Percentiles rank a stretch among this genome's conserved stretches.
These are phyloP conservation scores for Dentipellis fragilis DNA, from an alignment of 768 basidiomycete genomes.

Conservation along the genomic window DNA sequence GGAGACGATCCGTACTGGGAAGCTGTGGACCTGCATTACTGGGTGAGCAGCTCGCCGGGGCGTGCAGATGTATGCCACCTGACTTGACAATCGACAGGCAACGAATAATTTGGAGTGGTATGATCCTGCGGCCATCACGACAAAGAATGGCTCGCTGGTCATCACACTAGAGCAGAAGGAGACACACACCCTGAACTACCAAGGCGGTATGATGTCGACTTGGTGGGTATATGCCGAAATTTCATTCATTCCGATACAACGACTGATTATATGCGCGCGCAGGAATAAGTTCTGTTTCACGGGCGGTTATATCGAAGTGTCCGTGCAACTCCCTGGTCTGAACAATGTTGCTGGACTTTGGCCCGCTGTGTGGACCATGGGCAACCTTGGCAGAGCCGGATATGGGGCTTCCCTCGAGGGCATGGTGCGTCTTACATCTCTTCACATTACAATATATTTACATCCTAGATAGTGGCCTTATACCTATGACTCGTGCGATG, in stretches of 20 bases:
- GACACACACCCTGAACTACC: conserved; percentile 65
- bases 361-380: conserved; percentile 76
- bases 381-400: conserved; percentile 76
- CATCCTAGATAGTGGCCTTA: conserved; percentile 53
- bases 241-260: too few relatives aligned
- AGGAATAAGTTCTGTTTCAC: conserved; percentile 91
- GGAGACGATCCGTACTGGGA: conserved; percentile 88
- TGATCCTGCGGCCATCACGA: conserved; percentile 70
- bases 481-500: conserved; percentile 78
- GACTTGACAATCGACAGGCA: conserved; percentile 2
- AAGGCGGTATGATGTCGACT: conserved; percentile 57
- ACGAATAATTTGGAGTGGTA: conserved; percentile 60
- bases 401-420: conserved; percentile 82
- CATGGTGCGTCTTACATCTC: conserved; percentile 34
- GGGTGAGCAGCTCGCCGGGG: conserved; percentile 34
- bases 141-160: conserved; percentile 61
- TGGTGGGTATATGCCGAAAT: conserved; percentile 16
- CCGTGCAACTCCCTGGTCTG: conserved; percentile 55
- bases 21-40: conserved; percentile 73
- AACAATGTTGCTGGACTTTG: conserved; percentile 55
- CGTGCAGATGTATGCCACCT: background rate
- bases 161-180: conserved; percentile 60
- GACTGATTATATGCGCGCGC: background rate
- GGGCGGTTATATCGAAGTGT: conserved; percentile 65
- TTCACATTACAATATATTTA: background rate